Base-by-base conservation (phyloP, 1,284 basidiomycete species). In the Irpex sp. region DNA sequence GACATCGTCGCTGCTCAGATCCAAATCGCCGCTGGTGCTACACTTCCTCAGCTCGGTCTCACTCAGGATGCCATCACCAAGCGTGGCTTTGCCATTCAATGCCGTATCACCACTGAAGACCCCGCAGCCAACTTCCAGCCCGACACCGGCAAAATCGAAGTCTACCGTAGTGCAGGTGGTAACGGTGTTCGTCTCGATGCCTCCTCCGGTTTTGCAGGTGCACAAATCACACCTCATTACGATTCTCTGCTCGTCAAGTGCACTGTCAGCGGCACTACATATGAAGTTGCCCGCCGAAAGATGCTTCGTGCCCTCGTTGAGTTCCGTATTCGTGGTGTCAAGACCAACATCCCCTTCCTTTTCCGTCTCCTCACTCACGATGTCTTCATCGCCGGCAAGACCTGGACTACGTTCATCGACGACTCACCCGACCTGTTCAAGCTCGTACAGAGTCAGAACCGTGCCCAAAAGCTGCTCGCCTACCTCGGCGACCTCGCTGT, bases 381-480 rank as follows among this genome's bases (percentile, higher is more conserved):
- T 70, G 88, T 96, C 68, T 99, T 98, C 80, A 93, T 98, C 69
- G 90, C 88, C 51, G 95, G 95, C 66, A 93, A 94, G 81, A 98
- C 97, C 19, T 99, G 97, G 97, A 99, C 95, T 2, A 98, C 96
- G 21, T 98, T 98, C 83, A 99, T 99, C 76, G 97, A 99, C 75
- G 97, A 99, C 79, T 98, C 96, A 2, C 97, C 94, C 39, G 96
- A 98, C 75, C 88, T 99, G 68, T 99, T 99, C 90, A 97, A 97
- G 79, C 88, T 99, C 64, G 95, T 99, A 5, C 93, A 94, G 74
- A 96, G 92, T 72, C 95, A 97, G 79, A 99, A 99, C 79, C 93
- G 97, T 78, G 97, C 97, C 2, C 97, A 98, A 79, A 99, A 99
- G 78, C 80, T 99, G 62, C 85, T 99, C 57, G 90, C 93, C 4